phyloP scores from a whole-genome alignment of 345 rosid genomes.

The Gynandropsis gynandra region DNA sequence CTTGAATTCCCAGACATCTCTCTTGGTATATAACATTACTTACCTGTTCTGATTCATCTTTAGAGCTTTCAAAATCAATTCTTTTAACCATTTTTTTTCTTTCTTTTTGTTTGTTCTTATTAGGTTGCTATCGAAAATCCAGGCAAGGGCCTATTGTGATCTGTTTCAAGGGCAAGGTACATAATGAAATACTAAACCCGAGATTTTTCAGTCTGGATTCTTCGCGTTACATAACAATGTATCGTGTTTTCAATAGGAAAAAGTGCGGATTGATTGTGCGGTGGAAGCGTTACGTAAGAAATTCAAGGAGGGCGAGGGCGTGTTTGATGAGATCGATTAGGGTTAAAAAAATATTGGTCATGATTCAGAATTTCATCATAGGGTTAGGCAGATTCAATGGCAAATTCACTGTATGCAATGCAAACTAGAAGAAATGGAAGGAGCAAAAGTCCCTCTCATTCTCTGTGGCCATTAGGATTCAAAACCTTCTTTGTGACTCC shows the following conservation, averaged over 20 bases:
- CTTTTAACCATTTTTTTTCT: slow-evolving; percentile 20
- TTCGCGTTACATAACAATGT: not conserved
- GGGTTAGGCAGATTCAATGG: too few relatives aligned
- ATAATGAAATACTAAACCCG: not conserved
- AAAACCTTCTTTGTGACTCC: too few relatives aligned
- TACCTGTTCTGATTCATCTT: not conserved
- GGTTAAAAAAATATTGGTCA: too few relatives aligned
- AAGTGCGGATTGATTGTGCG: slow-evolving; percentile 46
- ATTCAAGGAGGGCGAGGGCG: slow-evolving; percentile 35
- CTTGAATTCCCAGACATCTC: slow-evolving; percentile 82
- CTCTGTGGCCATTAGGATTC: too few relatives aligned
- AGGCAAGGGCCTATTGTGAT: slow-evolving; percentile 58
- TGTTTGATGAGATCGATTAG: slow-evolving; percentile 37
- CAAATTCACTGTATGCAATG: too few relatives aligned
- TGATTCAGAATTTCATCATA: too few relatives aligned
- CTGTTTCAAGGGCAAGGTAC: slow-evolving; percentile 75
- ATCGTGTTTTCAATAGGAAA: slow-evolving; percentile 37
- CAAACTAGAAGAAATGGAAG: too few relatives aligned
- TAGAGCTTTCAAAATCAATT: not conserved
- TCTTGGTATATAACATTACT: slow-evolving; percentile 46
- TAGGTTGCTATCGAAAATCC: slow-evolving; percentile 76
- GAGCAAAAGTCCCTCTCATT: too few relatives aligned
- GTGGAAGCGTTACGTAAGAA: slow-evolving; percentile 47
- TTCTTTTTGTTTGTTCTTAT: slow-evolving; percentile 16
- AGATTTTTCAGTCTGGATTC: slow-evolving; percentile 7